Base-by-base conservation (phyloP, 1,284 basidiomycete species). In the Apiotrichum siamense region DNA sequence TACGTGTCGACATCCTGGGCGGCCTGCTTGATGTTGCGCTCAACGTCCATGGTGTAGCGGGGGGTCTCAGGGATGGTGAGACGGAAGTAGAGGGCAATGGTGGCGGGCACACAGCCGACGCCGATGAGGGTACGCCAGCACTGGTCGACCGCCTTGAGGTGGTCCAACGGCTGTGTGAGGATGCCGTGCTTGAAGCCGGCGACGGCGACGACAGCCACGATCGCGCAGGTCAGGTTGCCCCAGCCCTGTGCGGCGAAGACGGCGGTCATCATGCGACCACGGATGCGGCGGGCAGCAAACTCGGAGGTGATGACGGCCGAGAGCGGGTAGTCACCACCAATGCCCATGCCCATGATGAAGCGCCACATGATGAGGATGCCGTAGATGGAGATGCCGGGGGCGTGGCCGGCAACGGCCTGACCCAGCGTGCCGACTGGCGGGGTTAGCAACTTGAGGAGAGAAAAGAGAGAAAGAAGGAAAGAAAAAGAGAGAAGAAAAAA, bases 1-100 rank as follows among this genome's bases (percentile, higher is more conserved):
- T 86, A 83, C 33, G 79, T 79, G 59, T 70, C 61, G 58, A 85
- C 84, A 66, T 88, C 85, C 47, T 79, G 74, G 13, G 81, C 64
- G 11, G 86, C 86, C 65, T 85, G 83, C 62, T 81, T 77, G 56
- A 89, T 79, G 73, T 90, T 87, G 54, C 86, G 83, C 75, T 90
- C 86, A 61, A 91, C 81, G 75, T 90, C 88, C 83, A 91, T 87
- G 53, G 87, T 91, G 79, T 87, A 93, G 61, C 88, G 86, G 32
- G 87, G 65, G 15, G 78, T 79, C 65, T 78, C 78, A 54, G 77
- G 73, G 57, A 77, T 76, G 32, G 75, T 75, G 29, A 72, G 52
- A 50, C 73, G 76, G 75, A 77, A 79, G 73, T 79, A 79, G 44
- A 77, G 69, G n/a, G 76, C 75, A 36, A 73, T 61, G 53, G 58